Percentiles rank a stretch among this genome's conserved stretches.
Conservation (phyloP, 345 rosid genomes). For the Heritiera littoralis region DNA sequence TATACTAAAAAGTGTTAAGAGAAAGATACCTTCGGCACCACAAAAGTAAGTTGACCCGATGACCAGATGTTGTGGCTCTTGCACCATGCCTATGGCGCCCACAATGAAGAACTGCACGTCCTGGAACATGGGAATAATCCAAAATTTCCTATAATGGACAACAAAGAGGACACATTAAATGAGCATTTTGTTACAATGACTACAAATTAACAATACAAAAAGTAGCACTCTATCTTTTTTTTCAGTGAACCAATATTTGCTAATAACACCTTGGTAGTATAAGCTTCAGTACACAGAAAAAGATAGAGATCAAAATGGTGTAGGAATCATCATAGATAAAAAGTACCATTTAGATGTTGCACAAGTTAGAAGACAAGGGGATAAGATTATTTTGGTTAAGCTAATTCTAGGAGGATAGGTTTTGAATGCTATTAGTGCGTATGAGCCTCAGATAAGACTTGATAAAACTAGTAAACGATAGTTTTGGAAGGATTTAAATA, state of each 20-base stretch:
- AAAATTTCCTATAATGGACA: slow-evolving; percentile 56
- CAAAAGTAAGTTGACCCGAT: slow-evolving; percentile 74
- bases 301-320: too few relatives aligned
- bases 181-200: neutral
- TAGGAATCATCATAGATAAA: too few relatives aligned
- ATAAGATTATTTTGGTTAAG: too few relatives aligned
- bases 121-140: slow-evolving; percentile 80
- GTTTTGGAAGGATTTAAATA: too few relatives aligned
- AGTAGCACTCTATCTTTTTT: neutral
- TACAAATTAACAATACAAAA: neutral
- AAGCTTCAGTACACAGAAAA: too few relatives aligned
- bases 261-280: too few relatives aligned
- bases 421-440: too few relatives aligned
- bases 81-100: slow-evolving; percentile 99
- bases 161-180: slow-evolving; percentile 11
- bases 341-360: too few relatives aligned
- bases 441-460: too few relatives aligned
- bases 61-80: slow-evolving; percentile 82
- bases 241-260: neutral
- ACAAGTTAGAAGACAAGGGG: too few relatives aligned
- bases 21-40: slow-evolving; percentile 90
- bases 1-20: neutral
- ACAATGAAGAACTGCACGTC: slow-evolving; percentile 83
- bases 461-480: too few relatives aligned
- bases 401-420: too few relatives aligned